These are phyloP conservation scores for Lasiosphaeria ovina DNA, from an alignment of 495 filamentous ascomycete species.

Conservation along the genomic window DNA sequence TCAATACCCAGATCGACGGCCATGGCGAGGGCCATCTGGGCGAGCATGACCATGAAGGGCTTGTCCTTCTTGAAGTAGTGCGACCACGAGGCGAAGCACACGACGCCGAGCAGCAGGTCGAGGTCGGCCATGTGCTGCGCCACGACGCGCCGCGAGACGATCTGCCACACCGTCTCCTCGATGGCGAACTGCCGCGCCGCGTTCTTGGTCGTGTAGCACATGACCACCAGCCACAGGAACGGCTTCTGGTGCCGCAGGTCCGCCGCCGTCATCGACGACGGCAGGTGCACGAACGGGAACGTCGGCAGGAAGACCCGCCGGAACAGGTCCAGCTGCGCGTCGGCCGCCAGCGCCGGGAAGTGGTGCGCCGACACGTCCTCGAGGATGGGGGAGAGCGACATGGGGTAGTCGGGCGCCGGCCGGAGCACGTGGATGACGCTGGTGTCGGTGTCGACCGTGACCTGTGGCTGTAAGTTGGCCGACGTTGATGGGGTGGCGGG, in stretches of 20 bases:
- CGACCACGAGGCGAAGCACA: background rate
- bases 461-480: background rate
- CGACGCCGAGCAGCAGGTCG: background rate
- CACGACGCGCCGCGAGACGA: background rate
- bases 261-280: background rate
- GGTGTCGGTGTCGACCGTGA: background rate
- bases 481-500: background rate
- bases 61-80: slow-evolving; percentile 1
- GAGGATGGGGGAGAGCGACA: background rate
- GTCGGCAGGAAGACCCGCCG: background rate
- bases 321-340: background rate
- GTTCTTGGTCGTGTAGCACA: background rate
- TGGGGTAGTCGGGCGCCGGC: background rate
- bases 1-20: background rate
- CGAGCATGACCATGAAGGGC: background rate
- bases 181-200: background rate
- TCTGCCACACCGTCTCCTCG: background rate
- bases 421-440: background rate
- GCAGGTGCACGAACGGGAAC: background rate
- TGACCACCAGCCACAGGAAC: background rate
- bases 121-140: background rate
- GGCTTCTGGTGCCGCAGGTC: background rate
- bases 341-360: background rate
- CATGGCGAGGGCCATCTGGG: background rate
- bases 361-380: background rate